Evolutionary conservation across 1,284 basidiomycete species (phyloP).

Genomic region (Ustilago xerochloae): DNA sequence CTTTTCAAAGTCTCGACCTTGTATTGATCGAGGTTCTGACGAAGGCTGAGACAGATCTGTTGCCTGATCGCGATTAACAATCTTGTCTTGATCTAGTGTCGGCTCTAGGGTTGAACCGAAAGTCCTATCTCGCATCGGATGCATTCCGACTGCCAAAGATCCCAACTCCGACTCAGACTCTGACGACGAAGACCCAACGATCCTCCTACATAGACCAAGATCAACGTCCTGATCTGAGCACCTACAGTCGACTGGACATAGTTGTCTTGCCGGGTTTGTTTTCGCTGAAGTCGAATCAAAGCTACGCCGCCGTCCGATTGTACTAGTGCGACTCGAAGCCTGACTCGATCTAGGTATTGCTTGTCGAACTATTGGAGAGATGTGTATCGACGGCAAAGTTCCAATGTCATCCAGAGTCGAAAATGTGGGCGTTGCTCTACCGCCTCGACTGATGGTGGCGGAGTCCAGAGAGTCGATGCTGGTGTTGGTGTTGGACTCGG

Average conservation of each 20-base stretch:
- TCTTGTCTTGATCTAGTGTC: not conserved
- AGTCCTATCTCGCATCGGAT: slow-evolving; percentile 9
- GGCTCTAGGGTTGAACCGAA: not conserved
- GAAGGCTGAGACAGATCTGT: slow-evolving; percentile 17
- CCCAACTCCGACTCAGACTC: slow-evolving; percentile 29
- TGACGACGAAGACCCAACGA: slow-evolving; percentile 29
- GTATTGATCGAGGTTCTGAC: slow-evolving; percentile 19
- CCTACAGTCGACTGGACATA: slow-evolving; percentile 45
- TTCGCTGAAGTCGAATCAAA: slow-evolving; percentile 6
- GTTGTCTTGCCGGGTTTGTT: not conserved
- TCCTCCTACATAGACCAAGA: slow-evolving; percentile 36
- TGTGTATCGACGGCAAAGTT: slow-evolving; percentile 33
- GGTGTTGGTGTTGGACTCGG: slow-evolving; percentile 12
- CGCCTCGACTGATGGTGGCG: slow-evolving; percentile 1
- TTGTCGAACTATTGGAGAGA: slow-evolving; percentile 17
- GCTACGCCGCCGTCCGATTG: not conserved
- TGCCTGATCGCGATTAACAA: not conserved
- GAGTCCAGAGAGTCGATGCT: slow-evolving; percentile 33
- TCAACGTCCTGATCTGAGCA: slow-evolving; percentile 51
- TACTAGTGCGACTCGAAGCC: not conserved
- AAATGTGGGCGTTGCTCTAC: slow-evolving; percentile 13
- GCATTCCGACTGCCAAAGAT: slow-evolving; percentile 29
- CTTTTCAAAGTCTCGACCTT: slow-evolving; percentile 35
- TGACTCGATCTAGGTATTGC: not conserved
- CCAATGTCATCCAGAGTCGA: slow-evolving; percentile 27